Evolutionary conservation across 2,329 filamentous ascomycete genomes (phyloP).

Genomic region (Colletotrichum incanum): DNA sequence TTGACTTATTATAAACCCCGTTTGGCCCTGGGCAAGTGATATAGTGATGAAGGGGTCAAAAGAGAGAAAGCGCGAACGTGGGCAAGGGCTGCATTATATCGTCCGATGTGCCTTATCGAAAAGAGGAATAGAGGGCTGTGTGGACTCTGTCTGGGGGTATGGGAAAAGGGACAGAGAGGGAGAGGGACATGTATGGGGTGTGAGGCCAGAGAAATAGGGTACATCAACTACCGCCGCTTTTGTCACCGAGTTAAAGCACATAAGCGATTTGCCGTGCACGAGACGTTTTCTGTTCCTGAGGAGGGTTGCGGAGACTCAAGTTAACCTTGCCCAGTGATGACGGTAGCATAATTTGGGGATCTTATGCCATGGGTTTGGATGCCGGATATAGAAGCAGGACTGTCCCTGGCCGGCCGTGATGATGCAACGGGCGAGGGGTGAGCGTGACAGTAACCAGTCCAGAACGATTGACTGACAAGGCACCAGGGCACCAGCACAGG

Average conservation of each 20-base stretch:
- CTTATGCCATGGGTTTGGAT: conserved; percentile 69
- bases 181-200: conserved; percentile 32
- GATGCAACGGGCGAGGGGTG: conserved; percentile 59
- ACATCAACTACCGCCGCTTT: conserved; percentile 58
- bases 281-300: conserved; percentile 65
- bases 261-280: conserved; percentile 64
- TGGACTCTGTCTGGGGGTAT: conserved; percentile 41
- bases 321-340: conserved; percentile 63
- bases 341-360: conserved; percentile 72
- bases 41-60: conserved; percentile 53
- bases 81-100: conserved; percentile 63
- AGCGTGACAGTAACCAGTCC: conserved; percentile 49
- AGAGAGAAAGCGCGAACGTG: conserved; percentile 50
- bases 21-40: conserved; percentile 53
- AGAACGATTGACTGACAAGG: conserved; percentile 54
- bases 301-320: conserved; percentile 57
- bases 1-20: conserved; percentile 52
- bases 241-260: conserved; percentile 63
- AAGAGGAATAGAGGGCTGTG: conserved; percentile 47
- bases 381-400: conserved; percentile 68
- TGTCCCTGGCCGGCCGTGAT: conserved; percentile 56
- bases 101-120: conserved; percentile 61
- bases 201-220: conserved; percentile 41
- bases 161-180: conserved; percentile 34
- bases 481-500: conserved; percentile 45